phyloP scores from a whole-genome alignment of 139 green algal genomes.

The Deuterostichococcus epilithicus region DNA sequence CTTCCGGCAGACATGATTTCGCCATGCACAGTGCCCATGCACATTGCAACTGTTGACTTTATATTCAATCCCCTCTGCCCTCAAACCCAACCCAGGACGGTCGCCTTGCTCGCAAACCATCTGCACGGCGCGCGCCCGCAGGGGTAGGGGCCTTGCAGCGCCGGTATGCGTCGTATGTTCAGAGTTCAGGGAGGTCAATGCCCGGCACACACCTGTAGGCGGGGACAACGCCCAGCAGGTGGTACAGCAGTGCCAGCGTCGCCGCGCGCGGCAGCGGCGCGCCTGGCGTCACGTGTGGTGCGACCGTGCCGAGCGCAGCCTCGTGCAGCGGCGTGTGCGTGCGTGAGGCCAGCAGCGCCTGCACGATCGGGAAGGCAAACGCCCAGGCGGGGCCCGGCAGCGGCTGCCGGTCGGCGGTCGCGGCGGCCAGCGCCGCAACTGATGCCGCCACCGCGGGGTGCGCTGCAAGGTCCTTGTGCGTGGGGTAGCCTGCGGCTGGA shows the following conservation, averaged over 20 bases:
- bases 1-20: too few species aligned
- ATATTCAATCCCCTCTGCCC: too few species aligned
- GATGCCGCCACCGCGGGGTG: conserved; percentile 31
- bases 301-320: conserved; percentile 54
- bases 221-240: conserved; percentile 66
- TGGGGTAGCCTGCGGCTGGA: neutral
- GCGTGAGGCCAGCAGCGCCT: conserved; percentile 46
- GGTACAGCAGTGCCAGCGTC: conserved; percentile 67
- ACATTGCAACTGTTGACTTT: too few species aligned
- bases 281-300: conserved; percentile 50
- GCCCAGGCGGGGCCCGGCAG: conserved; percentile 58
- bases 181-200: too few species aligned
- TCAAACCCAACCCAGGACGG: too few species aligned
- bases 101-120: too few species aligned
- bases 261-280: conserved; percentile 36
- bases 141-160: too few species aligned
- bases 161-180: too few species aligned
- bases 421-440: conserved; percentile 37
- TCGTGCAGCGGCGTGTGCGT: conserved; percentile 73
- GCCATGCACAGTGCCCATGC: too few species aligned
- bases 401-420: conserved; percentile 20
- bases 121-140: too few species aligned
- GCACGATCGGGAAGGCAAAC: conserved; percentile 76
- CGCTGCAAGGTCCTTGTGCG: conserved; percentile 23
- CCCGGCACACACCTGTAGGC: conserved; percentile 44